Percentiles rank a stretch among this genome's conserved stretches.
Conservation (phyloP, 140 eudicot genomes). For the Bidens hawaiensis region DNA sequence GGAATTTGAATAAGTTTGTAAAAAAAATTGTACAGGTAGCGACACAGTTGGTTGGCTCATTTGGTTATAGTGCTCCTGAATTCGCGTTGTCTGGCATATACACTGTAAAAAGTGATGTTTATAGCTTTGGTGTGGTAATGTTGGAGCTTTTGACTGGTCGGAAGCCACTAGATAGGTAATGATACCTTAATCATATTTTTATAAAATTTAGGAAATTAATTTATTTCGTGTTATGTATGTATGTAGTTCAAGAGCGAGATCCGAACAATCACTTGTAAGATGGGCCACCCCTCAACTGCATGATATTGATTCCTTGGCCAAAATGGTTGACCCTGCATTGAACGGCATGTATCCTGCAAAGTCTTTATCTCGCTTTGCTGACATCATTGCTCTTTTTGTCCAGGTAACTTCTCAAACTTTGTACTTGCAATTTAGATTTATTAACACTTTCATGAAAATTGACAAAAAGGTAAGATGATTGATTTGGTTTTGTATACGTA, state of each 20-base stretch:
- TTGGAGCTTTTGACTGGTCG: constrained; percentile 92
- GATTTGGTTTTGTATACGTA: constrained; percentile 20
- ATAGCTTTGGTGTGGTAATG: constrained; percentile 99
- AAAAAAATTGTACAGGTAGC: constrained; percentile 58
- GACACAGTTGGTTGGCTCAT: constrained; percentile 83
- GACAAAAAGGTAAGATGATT: too few relatives aligned
- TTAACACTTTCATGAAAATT: too few relatives aligned
- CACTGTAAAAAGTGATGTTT: constrained; percentile 91
- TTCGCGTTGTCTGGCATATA: constrained; percentile 93
- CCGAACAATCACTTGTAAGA: constrained; percentile 89
- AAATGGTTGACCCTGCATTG: constrained; percentile 86
- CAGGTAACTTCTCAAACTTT: too few relatives aligned
- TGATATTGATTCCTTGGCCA: constrained; percentile 85
- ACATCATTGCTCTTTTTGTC: too few relatives aligned
- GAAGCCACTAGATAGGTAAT: constrained; percentile 87
- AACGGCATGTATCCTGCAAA: too few relatives aligned
- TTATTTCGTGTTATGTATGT: constrained; percentile 9
- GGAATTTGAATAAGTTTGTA: constrained; percentile 7
- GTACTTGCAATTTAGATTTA: too few relatives aligned
- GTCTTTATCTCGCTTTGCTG: too few relatives aligned
- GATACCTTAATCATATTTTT: neutral
- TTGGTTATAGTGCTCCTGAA: constrained; percentile 99
- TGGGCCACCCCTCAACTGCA: constrained; percentile 99
- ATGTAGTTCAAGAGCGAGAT: constrained; percentile 71
- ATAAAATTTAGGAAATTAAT: neutral